phyloP scores from a whole-genome alignment of 495 filamentous ascomycete genomes.

The Achaetomiella virescens region DNA sequence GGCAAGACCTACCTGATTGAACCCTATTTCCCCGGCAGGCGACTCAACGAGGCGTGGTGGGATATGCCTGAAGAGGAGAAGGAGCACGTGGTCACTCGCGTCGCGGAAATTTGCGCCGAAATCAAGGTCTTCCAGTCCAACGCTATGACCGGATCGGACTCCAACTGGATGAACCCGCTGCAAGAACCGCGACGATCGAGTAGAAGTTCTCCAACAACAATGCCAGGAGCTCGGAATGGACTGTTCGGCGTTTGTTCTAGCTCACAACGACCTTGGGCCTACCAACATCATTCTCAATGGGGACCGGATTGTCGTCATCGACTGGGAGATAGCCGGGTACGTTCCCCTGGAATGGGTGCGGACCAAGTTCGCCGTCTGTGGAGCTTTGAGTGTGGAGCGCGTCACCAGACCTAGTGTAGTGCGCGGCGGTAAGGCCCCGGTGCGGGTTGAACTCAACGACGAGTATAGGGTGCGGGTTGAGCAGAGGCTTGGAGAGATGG shows the following conservation, averaged over 20 bases:
- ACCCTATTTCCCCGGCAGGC: not conserved
- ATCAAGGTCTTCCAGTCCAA: not conserved
- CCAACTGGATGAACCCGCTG: not conserved
- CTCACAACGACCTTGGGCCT: slow-evolving; percentile 5
- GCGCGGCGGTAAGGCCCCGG: not conserved
- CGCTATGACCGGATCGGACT: not conserved
- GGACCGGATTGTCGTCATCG: not conserved
- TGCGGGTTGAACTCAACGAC: not conserved
- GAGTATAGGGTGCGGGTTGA: slow-evolving; percentile 3
- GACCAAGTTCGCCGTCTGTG: slow-evolving; percentile 11
- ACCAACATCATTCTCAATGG: slow-evolving; percentile 1
- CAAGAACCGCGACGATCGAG: not conserved
- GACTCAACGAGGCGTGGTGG: slow-evolving; percentile 9
- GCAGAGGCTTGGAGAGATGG: slow-evolving; percentile 5
- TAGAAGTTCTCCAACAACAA: not conserved
- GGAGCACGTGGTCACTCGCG: not conserved
- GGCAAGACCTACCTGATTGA: not conserved
- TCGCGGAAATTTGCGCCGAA: not conserved
- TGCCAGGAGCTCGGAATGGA: slow-evolving; percentile 4
- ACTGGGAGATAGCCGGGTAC: slow-evolving; percentile 12
- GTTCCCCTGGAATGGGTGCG: slow-evolving; percentile 7
- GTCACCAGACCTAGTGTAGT: not conserved
- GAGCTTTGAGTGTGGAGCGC: slow-evolving; percentile 1
- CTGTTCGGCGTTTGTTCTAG: not conserved
- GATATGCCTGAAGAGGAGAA: not conserved